phyloP scores from a whole-genome alignment of 1,139 yeast species.

The Sugiyamaella novakii region DNA sequence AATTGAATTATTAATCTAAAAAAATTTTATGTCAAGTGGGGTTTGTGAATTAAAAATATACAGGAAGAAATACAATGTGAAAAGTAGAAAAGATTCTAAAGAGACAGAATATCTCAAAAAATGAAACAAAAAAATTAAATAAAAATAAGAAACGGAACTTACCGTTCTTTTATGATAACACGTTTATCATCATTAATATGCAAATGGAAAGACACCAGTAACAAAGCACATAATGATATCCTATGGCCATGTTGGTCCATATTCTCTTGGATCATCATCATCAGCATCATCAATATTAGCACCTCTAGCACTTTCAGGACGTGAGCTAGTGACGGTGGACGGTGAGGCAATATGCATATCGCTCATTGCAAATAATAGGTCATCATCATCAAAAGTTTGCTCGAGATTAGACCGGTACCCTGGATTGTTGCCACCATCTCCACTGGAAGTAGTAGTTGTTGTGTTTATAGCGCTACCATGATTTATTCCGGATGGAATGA shows the following conservation, averaged over 20 bases:
- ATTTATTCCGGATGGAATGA: conserved; percentile 22
- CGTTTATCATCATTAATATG: conserved; percentile 1
- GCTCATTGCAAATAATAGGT: conserved; percentile 83
- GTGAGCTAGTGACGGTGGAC: neutral
- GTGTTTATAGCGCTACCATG: conserved; percentile 12
- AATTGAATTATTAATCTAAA: neutral
- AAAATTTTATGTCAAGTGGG: too few species aligned
- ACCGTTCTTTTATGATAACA: neutral
- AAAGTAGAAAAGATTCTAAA: neutral
- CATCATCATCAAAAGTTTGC: conserved; percentile 68
- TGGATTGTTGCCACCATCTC: neutral
- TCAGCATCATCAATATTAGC: neutral
- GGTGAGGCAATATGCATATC: conserved; percentile 59
- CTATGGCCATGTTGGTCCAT: conserved; percentile 15
- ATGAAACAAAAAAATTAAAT: neutral
- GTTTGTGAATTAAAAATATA: conserved; percentile 2
- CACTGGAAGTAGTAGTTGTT: conserved; percentile 15
- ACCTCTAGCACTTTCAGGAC: neutral
- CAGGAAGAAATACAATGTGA: neutral
- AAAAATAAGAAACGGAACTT: neutral
- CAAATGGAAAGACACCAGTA: too few species aligned
- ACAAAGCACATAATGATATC: too few species aligned
- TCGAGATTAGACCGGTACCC: conserved; percentile 3
- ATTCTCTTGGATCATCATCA: conserved; percentile 5
- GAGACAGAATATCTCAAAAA: conserved; percentile 5